Evolutionary conservation across 163 green algal genomes (phyloP).

Genomic region (Coccomyxa subellipsoidea): DNA sequence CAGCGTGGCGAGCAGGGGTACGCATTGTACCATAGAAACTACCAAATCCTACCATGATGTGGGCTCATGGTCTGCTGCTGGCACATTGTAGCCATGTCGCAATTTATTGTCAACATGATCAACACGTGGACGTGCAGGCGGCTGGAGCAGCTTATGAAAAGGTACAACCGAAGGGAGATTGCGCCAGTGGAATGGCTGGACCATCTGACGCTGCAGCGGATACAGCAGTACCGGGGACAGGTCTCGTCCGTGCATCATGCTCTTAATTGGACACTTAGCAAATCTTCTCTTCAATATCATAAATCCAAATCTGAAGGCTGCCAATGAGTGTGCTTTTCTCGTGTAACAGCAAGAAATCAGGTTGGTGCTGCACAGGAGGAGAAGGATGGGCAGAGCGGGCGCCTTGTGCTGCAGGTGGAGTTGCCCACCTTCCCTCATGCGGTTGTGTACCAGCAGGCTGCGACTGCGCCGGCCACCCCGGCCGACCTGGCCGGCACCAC

Average conservation of each 20-base stretch:
- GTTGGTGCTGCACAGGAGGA: conserved; percentile 14
- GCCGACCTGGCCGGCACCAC: neutral
- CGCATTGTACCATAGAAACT: neutral
- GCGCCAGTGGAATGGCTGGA: conserved; percentile 71
- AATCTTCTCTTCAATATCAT: too few relatives aligned
- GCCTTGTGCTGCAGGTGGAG: conserved; percentile 45
- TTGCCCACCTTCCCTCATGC: conserved; percentile 69
- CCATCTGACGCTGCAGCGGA: conserved; percentile 43
- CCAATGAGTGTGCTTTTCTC: too few relatives aligned
- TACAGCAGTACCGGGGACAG: conserved; percentile 25
- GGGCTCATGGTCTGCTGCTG: too few relatives aligned
- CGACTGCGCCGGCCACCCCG: conserved; percentile 4
- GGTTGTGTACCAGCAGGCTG: conserved; percentile 67
- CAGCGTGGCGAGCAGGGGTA: conserved; percentile 42
- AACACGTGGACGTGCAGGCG: conserved; percentile 23
- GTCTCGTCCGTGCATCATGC: neutral
- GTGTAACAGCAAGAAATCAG: too few relatives aligned
- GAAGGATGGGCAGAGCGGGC: neutral
- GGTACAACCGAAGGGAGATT: conserved; percentile 71
- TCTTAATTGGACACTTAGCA: neutral
- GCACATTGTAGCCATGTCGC: too few relatives aligned
- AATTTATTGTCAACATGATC: neutral
- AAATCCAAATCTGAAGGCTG: too few relatives aligned
- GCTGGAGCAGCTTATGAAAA: conserved; percentile 63
- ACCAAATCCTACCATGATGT: too few relatives aligned